Conservation (phyloP, 768 basidiomycete genomes). For the Gautieria morchelliformis region DNA sequence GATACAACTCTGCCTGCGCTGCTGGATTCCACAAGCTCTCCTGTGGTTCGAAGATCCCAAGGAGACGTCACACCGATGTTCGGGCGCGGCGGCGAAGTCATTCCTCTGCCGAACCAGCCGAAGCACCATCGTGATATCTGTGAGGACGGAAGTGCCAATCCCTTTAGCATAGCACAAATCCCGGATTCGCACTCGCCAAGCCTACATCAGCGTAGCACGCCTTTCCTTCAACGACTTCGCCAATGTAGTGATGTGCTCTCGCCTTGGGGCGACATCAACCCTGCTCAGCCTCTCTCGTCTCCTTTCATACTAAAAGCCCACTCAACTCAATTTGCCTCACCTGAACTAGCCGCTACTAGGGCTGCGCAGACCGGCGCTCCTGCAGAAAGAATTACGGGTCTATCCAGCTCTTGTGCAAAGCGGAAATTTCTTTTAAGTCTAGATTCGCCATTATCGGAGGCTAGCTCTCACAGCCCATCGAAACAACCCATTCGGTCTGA, state of each 20-base stretch:
- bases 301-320: not conserved
- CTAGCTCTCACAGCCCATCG: not conserved
- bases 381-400: not conserved
- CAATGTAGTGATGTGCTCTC: not conserved
- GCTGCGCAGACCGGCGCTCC: not conserved
- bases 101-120: not conserved
- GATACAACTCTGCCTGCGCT: not conserved
- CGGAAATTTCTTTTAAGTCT: not conserved
- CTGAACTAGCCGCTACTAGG: not conserved
- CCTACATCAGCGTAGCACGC: not conserved
- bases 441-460: not conserved
- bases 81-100: not conserved
- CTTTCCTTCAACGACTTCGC: not conserved
- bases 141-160: not conserved
- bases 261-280: not conserved
- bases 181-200: not conserved
- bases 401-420: not conserved
- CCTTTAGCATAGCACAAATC: not conserved
- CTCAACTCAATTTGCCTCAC: not conserved
- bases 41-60: slow-evolving; percentile 4
- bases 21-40: not conserved
- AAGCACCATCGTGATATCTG: not conserved
- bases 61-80: slow-evolving; percentile 3
- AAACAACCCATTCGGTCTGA: not conserved
- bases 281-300: not conserved